Conservation (phyloP, 2,329 filamentous ascomycete species). For the Kalaharituber pfeilii region DNA sequence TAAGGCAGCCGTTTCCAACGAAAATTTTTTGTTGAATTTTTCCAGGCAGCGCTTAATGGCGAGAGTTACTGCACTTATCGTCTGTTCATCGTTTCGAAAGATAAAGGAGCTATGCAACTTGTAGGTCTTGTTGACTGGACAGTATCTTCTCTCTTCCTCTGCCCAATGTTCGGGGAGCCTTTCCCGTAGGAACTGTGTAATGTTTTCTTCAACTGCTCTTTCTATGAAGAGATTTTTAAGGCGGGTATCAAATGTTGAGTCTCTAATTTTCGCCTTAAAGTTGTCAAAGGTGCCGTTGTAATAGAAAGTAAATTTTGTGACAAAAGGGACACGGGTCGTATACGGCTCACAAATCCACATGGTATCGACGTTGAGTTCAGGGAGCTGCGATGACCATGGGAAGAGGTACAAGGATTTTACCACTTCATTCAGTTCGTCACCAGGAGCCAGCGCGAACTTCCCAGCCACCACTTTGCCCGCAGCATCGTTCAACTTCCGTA, state of each 20-base stretch:
- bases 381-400: not conserved
- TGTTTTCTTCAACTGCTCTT: not conserved
- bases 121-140: not conserved
- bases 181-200: not conserved
- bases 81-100: not conserved
- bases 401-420: not conserved
- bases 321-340: not conserved
- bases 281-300: not conserved
- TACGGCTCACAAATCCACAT: not conserved
- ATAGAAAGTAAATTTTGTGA: not conserved
- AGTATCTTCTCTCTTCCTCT: not conserved
- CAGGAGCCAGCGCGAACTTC: not conserved
- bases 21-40: not conserved
- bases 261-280: not conserved
- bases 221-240: not conserved
- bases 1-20: not conserved
- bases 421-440: not conserved
- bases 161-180: not conserved
- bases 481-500: not conserved
- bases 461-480: not conserved
- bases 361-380: not conserved
- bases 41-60: not conserved
- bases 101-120: not conserved
- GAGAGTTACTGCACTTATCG: not conserved
- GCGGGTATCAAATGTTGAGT: not conserved